A percentile compares a stretch with the other conserved stretches of the same genome.
phyloP scores from a whole-genome alignment of 108 stramenopile species.

The Fragilariopsis cylindrus region DNA sequence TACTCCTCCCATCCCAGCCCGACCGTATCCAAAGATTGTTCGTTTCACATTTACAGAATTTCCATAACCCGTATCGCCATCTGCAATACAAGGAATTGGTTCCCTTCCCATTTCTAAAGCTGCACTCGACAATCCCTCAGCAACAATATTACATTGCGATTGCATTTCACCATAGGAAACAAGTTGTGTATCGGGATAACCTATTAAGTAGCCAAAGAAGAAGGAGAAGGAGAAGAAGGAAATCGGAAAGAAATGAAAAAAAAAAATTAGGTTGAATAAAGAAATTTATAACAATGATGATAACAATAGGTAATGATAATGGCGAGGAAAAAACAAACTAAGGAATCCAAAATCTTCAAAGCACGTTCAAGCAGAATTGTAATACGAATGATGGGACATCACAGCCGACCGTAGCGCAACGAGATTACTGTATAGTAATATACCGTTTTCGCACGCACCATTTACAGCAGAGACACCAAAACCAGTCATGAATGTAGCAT shows the following conservation, averaged over 20 bases:
- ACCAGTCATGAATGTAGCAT: slow-evolving; percentile 98
- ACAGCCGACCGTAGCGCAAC: too few relatives aligned
- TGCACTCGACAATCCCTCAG: slow-evolving; percentile 80
- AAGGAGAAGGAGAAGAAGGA: slow-evolving; percentile 22
- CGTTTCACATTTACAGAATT: slow-evolving; percentile 94
- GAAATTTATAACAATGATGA: neutral
- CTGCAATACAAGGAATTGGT: slow-evolving; percentile 94
- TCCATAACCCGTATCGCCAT: slow-evolving; percentile 97
- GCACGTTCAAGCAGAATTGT: too few relatives aligned
- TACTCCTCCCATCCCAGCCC: slow-evolving; percentile 94
- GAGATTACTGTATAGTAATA: neutral
- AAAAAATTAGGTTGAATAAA: neutral
- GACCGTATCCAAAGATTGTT: slow-evolving; percentile 82
- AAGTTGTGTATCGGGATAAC: slow-evolving; percentile 92
- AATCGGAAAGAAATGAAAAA: neutral
- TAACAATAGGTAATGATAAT: too few relatives aligned
- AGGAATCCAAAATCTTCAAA: too few relatives aligned
- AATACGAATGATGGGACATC: too few relatives aligned
- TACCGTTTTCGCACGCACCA: neutral
- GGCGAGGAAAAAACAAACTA: too few relatives aligned
- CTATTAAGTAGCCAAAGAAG: slow-evolving; percentile 27
- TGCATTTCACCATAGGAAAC: slow-evolving; percentile 90
- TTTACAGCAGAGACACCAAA: slow-evolving; percentile 87
- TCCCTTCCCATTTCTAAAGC: slow-evolving; percentile 60
- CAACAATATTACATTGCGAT: slow-evolving; percentile 64